These are phyloP conservation scores for Delonix regia DNA, from an alignment of 306 rosid species.

Conservation along the genomic window DNA sequence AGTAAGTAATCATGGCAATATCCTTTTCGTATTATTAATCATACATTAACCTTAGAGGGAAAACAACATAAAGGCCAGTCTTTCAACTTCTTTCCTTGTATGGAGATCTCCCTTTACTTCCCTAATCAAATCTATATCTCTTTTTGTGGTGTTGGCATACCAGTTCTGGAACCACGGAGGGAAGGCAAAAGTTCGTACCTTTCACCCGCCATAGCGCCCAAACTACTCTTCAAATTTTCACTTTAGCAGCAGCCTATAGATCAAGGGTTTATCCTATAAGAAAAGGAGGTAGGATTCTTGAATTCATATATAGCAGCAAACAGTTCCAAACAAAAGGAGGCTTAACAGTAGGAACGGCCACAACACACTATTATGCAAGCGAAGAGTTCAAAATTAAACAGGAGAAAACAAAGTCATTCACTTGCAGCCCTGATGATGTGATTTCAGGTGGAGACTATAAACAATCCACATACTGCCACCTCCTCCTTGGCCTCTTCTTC, in stretches of 20 bases:
- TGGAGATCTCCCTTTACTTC: conserved; percentile 29
- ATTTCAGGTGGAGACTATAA: conserved; percentile 76
- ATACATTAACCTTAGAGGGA: background rate
- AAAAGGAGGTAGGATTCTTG: conserved; percentile 79
- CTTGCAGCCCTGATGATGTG: conserved; percentile 89
- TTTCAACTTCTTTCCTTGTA: conserved; percentile 18
- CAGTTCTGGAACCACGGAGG: conserved; percentile 97
- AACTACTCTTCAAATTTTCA: conserved; percentile 88
- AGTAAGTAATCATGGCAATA: background rate
- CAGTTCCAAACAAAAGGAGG: conserved; percentile 79
- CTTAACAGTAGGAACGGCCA: conserved; percentile 77
- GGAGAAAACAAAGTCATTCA: conserved; percentile 65
- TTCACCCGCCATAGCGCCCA: conserved; percentile 84
- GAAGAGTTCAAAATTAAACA: conserved; percentile 87
- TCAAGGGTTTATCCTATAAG: conserved; percentile 82
- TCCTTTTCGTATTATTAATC: background rate
- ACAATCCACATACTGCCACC: conserved; percentile 90
- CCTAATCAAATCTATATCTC: background rate
- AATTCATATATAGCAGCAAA: conserved; percentile 88
- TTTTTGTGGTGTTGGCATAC: conserved; percentile 26
- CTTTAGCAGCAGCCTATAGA: conserved; percentile 84
- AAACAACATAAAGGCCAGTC: background rate
- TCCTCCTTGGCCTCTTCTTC: conserved; percentile 79
- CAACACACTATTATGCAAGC: conserved; percentile 90
- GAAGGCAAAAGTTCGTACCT: conserved; percentile 86